phyloP scores from a whole-genome alignment of 495 filamentous ascomycete genomes.

The Pyronema domesticum region DNA sequence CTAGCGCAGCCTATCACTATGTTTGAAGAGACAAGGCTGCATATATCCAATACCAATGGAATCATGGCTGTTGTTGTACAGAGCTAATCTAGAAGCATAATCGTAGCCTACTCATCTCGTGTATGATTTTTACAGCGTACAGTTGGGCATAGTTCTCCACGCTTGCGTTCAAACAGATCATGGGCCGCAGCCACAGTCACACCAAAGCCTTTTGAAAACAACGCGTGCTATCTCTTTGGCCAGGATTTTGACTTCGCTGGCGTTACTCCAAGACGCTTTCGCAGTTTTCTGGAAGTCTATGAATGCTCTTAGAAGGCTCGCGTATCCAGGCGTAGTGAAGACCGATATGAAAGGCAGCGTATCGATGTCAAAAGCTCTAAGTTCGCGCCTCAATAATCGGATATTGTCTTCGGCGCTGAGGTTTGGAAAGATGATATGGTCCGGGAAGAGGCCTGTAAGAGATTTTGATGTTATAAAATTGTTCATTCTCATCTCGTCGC shows the following conservation, averaged over 20 bases:
- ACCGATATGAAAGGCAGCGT: conserved; percentile 4
- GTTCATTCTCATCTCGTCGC: conserved; percentile 55
- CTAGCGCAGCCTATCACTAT: no score
- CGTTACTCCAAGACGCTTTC: conserved; percentile 29
- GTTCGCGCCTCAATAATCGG: conserved; percentile 25
- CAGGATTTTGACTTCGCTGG: conserved; percentile 29
- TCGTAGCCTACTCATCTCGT: no score
- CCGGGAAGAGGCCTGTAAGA: conserved; percentile 43
- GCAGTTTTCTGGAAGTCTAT: conserved; percentile 15
- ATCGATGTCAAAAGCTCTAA: conserved; percentile 9
- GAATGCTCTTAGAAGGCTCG: conserved; percentile 13
- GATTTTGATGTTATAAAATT: conserved; percentile 44
- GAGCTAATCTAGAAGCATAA: no score
- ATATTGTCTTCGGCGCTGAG: conserved; percentile 30
- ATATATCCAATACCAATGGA: no score
- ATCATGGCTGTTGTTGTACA: no score
- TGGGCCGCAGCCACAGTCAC: no score
- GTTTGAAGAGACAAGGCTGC: no score
- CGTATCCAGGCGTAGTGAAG: conserved; percentile 3
- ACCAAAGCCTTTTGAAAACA: background rate
- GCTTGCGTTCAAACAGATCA: no score
- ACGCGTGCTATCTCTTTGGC: conserved; percentile 21
- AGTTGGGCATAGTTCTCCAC: no score
- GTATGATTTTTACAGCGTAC: no score
- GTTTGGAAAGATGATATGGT: conserved; percentile 34